phyloP scores from a whole-genome alignment of 768 basidiomycete species.

The Leucocoprinus leucothites region DNA sequence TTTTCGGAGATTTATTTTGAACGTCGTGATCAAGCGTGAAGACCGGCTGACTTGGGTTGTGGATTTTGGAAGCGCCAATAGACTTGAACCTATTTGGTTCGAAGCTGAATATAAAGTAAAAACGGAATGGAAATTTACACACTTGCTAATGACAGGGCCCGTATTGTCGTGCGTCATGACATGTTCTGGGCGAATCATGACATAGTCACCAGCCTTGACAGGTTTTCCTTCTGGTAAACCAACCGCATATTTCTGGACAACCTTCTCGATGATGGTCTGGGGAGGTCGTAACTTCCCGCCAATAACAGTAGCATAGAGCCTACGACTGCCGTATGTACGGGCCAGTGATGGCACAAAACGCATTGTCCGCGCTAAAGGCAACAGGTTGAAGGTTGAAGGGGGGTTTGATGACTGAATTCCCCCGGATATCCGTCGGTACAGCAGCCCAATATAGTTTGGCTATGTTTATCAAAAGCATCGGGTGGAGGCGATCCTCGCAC shows the following conservation, averaged over 20 bases:
- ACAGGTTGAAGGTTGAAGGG: background rate
- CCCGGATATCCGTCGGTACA: background rate
- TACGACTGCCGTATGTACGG: constrained; percentile 10
- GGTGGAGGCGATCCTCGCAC: background rate
- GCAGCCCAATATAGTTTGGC: background rate
- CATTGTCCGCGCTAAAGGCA: background rate
- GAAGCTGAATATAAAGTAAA: constrained; percentile 5
- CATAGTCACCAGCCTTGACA: constrained; percentile 96
- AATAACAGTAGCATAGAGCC: constrained; percentile 25
- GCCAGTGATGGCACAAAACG: background rate
- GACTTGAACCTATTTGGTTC: constrained; percentile 84
- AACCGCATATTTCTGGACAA: constrained; percentile 97
- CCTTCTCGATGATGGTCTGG: constrained; percentile 95
- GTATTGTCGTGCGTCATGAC: constrained; percentile 99
- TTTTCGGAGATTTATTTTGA: constrained; percentile 90
- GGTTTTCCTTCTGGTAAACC: constrained; percentile 74
- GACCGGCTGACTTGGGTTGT: constrained; percentile 80
- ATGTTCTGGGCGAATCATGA: constrained; percentile 98
- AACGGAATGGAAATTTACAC: constrained; percentile 26
- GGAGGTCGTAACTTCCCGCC: constrained; percentile 33
- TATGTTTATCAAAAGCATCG: background rate
- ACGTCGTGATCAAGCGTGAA: constrained; percentile 99
- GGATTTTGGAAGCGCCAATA: constrained; percentile 84
- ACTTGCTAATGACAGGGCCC: constrained; percentile 97
- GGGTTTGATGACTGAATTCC: background rate